Evolutionary conservation across 805 yeast species (phyloP), one percentile per base, ranked within the genome.

Genomic region (Metschnikowia similis): DNA sequence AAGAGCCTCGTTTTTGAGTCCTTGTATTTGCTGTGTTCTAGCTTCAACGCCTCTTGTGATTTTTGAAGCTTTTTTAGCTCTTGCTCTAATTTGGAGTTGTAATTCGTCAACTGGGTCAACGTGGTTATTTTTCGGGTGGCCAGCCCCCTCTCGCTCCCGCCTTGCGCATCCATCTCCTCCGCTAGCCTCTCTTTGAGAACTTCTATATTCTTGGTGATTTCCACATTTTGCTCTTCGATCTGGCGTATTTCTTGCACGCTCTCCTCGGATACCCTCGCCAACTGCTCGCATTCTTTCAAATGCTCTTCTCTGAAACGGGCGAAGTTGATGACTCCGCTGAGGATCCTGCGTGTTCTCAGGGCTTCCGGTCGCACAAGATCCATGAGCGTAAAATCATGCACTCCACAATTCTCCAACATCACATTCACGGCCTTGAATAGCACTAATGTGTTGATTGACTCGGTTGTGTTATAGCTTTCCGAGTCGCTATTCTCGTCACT

Each of bases 301-400:
- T 87, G 83, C 55, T 84, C 89, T 57, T 88, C 95, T 56, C 96
- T 76, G 60, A 87, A 89, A 49, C 92, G 71, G 1, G 95, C 95
- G 72, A 81, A 90, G 63, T 90, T 90, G 21, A 89, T 86, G 45
- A 89, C 82, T 0, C 94, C 94, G 62, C 96, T 88, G 28, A 89
- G 66, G 17, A 89, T 74, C 42, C 92, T 70, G 53, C 82, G 71
- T 1, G 81, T 74, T 50, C 96, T 72, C 35, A 64, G 66, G 0
- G 87, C 72, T n/a, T 89, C 96, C 0, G 97, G 97, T 56, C 82
- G 82, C 51, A 80, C 73, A 30, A 90, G 70, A 67, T 90, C 97
- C 69, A 80, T 74, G 45, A 89, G 71, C 39, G 83, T 79, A 61
- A 89, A 87, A 65, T 90, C 96, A 50, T 80, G 75, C 2, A 90